Evolutionary conservation across 2,329 filamentous ascomycete species (phyloP), one percentile per base, ranked within the genome.

Genomic region (Alternaria sp.): DNA sequence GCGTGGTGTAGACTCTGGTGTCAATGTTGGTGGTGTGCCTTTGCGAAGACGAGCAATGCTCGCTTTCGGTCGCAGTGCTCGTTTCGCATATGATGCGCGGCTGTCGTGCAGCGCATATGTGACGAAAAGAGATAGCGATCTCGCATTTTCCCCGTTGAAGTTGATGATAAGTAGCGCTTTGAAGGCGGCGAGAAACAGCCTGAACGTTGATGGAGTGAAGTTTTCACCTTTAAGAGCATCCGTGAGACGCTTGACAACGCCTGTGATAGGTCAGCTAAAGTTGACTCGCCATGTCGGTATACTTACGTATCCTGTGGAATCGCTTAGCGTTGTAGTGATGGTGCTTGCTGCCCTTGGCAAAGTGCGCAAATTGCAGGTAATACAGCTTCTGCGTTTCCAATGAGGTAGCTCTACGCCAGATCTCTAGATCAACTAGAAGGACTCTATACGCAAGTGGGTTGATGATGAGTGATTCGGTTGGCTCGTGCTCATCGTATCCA

Each of bases 361-460:
- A 97, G 0, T 90, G 91, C 65, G 91, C 85, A 73, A 98, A 98
- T 76, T 99, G 96, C 64, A 90, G 89, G 80, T 97, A 98, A 80
- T 98, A 99, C 23, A 97, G 84, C 71, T 91, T 90, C 74, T 97
- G 93, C 0, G 94, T 92, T 17, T 89, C 86, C 6, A 88, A 77
- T 32, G 92, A 90, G 21, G 91, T 92, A 12, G 77, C 74, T 79
- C 89, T 90, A 67, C 95, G 88, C 96, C 96, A 99, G 19, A 95
- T 91, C 73, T 97, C 95, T 68, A 96, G 88, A 79, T 99, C 96
- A 57, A 98, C 92, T 26, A 99, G 85, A 17, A 99, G 84, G 32
- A 97, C 90, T 49, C 96, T 90, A 80, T 98, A 99, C 5, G 95
- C 96, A 65, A 99, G 85, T 0, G 96, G 95, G 72, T 99, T 99